Evolutionary conservation across 768 basidiomycete species (phyloP).

Genomic region (Pleurotus pulmonarius): DNA sequence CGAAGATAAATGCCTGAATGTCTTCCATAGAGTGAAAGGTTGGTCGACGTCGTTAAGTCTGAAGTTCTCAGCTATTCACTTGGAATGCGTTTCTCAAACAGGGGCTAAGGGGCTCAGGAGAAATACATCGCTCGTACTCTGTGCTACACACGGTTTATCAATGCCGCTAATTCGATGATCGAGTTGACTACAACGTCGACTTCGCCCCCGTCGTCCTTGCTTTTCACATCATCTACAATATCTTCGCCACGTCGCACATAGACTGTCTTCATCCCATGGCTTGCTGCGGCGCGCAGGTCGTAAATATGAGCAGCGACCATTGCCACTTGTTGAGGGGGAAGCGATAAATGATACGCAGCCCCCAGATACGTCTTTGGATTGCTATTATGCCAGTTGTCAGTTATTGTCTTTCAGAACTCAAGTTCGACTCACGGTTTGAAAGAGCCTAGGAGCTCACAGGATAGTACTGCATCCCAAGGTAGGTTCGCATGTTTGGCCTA

Average conservation of each 20-base stretch:
- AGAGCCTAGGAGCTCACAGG: conserved; percentile 53
- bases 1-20: conserved; percentile 25
- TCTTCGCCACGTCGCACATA: conserved; percentile 58
- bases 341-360: conserved; percentile 43
- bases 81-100: too few relatives aligned
- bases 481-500: conserved; percentile 60
- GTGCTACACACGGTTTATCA: conserved; percentile 9
- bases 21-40: too few relatives aligned
- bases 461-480: conserved; percentile 64
- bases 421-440: conserved; percentile 57
- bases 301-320: conserved; percentile 65
- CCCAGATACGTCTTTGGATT: conserved; percentile 49
- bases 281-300: conserved; percentile 53
- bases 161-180: conserved; percentile 43
- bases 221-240: conserved; percentile 24
- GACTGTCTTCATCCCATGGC: conserved; percentile 52
- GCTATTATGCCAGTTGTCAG: conserved; percentile 21
- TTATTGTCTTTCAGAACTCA: not conserved
- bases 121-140: too few relatives aligned
- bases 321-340: conserved; percentile 46
- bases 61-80: too few relatives aligned
- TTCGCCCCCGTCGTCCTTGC: conserved; percentile 51
- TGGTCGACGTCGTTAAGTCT: too few relatives aligned
- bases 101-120: too few relatives aligned
- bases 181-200: conserved; percentile 54